phyloP scores from a whole-genome alignment of 352 stramenopile genomes.

The Pythium brachiatum region DNA sequence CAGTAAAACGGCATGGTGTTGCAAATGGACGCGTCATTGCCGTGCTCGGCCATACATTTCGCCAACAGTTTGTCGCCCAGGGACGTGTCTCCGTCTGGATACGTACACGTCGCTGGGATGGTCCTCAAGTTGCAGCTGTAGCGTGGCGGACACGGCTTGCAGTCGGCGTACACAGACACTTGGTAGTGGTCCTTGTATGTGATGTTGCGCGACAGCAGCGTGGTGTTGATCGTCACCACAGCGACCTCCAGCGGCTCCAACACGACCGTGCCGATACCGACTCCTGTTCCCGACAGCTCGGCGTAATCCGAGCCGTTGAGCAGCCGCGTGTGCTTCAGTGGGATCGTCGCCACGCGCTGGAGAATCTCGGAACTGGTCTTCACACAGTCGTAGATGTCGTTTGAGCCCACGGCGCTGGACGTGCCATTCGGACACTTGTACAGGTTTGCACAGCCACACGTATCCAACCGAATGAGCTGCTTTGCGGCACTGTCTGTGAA shows the following conservation, averaged over 20 bases:
- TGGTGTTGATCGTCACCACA: slow-evolving; percentile 93
- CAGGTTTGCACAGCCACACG: slow-evolving; percentile 92
- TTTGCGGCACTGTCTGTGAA: slow-evolving; percentile 41
- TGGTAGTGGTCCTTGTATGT: slow-evolving; percentile 96
- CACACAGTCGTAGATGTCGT: slow-evolving; percentile 87
- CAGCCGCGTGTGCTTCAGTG: slow-evolving; percentile 43
- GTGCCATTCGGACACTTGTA: slow-evolving; percentile 96
- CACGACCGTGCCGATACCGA: slow-evolving; percentile 59
- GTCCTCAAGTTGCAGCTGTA: slow-evolving; percentile 85
- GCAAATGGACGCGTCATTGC: slow-evolving; percentile 43
- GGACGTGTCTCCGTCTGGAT: slow-evolving; percentile 54
- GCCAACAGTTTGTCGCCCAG: slow-evolving; percentile 42
- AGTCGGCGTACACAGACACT: slow-evolving; percentile 93
- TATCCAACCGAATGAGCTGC: slow-evolving; percentile 80
- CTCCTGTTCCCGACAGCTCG: slow-evolving; percentile 66
- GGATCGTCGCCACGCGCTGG: slow-evolving; percentile 81
- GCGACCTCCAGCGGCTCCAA: slow-evolving; percentile 90
- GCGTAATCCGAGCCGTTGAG: slow-evolving; percentile 64
- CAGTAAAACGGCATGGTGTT: slow-evolving; percentile 69
- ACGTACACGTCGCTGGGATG: slow-evolving; percentile 52
- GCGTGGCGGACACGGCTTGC: slow-evolving; percentile 92
- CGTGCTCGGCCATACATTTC: slow-evolving; percentile 41
- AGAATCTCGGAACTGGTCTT: slow-evolving; percentile 90
- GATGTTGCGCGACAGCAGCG: slow-evolving; percentile 87
- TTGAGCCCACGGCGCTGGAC: slow-evolving; percentile 50